Percentiles rank a stretch among this genome's conserved stretches.
Evolutionary conservation across 2,329 filamentous ascomycete species (phyloP).

Genomic region (Penicillium sp.): DNA sequence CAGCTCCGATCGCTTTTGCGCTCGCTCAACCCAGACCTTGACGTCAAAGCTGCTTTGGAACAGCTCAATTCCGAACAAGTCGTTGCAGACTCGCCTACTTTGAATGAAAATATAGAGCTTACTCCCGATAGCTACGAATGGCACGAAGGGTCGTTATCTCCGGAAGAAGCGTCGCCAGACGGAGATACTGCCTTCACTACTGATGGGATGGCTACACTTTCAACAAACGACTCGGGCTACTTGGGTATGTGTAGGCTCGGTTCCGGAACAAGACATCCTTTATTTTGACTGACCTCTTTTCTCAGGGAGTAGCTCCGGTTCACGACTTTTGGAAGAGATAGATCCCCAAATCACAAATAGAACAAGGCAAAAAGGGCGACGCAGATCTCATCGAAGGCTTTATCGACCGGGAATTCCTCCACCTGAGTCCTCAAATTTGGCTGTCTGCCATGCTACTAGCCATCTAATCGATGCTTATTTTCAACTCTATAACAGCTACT

Average conservation of each 20-base stretch:
- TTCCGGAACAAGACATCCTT: no score
- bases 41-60: constrained; percentile 11
- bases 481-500: constrained; percentile 24
- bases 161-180: not conserved
- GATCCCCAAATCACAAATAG: not conserved
- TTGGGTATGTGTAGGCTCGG: not conserved
- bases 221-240: constrained; percentile 5
- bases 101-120: not conserved
- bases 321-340: constrained; percentile 6
- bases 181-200: not conserved
- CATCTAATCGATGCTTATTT: constrained; percentile 29
- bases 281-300: not conserved
- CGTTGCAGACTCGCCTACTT: not conserved
- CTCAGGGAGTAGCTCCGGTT: constrained; percentile 5
- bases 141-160: constrained; percentile 4
- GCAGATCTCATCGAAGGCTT: not conserved
- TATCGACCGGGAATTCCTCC: not conserved
- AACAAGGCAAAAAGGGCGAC: not conserved
- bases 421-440: not conserved
- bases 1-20: constrained; percentile 5
- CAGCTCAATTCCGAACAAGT: not conserved
- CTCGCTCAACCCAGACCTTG: constrained; percentile 3
- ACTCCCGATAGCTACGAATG: constrained; percentile 7
- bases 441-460: not conserved
- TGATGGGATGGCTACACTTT: constrained; percentile 7